Evolutionary conservation across 2,329 filamentous ascomycete genomes (phyloP), one percentile per base, ranked within the genome.

Genomic region (Ophiocordyceps camponoti-floridani): DNA sequence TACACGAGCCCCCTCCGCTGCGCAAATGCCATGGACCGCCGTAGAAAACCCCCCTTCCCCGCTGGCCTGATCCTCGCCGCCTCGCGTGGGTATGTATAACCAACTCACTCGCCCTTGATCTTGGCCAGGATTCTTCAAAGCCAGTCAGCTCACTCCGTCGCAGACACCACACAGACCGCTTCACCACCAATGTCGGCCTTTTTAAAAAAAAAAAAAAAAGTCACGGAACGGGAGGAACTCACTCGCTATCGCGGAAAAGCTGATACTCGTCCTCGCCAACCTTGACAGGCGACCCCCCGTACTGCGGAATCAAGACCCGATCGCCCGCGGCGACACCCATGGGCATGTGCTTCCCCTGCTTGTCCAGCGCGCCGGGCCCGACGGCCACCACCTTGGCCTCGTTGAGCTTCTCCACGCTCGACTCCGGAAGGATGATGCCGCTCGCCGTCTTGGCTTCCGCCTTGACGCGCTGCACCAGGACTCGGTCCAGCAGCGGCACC

Each of bases 231-330:
- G 31, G 14, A 33, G n/a, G 16, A 37, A 82, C 88, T 69, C 80
- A 96, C 89, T 98, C 91, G 72, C 87, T 84, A 68, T 98, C 91
- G 59, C 91, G 78, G 82, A 94, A 98, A 52, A 98, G 79, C 51
- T 83, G 79, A 73, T 78, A 96, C 70, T 98, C 91, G 54, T 96
- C 87, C 57, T 98, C 89, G 55, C 89, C 91, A 55, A 96, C 85
- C 78, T 96, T 96, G 65, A 98, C 80, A 52, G 89, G 82, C 60
- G 82, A 91, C 52, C 91, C 91, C 58, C 91, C 91, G 60, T 82
- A 98, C 85, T 89, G 84, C 55, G 91, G 91, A 62, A 96, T 95
- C 70, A 98, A 69, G 49, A 98, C 91, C 59, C 84, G 84, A 70
- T 98, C 91, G 53, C 91, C 91, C 43, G 79, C 68, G 54, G 71